phyloP scores from a whole-genome alignment of 2,329 filamentous ascomycete species.

The Stagonosporopsis tanaceti region DNA sequence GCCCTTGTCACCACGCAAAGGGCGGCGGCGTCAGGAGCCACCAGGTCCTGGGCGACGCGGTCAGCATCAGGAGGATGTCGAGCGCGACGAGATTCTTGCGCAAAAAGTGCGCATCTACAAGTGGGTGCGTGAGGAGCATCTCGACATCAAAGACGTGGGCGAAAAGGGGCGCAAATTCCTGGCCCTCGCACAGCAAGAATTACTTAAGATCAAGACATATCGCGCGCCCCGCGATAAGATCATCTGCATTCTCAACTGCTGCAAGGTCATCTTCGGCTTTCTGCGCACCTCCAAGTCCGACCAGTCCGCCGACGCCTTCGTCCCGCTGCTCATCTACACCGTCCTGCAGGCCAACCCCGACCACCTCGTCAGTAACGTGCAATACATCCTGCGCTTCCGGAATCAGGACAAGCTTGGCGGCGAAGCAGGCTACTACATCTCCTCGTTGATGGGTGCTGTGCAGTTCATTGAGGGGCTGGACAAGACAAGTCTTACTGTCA shows the following conservation, averaged over 20 bases:
- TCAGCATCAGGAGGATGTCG: slow-evolving; percentile 97
- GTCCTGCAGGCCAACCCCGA: slow-evolving; percentile 94
- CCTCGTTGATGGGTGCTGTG: slow-evolving; percentile 92
- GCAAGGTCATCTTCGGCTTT: slow-evolving; percentile 98
- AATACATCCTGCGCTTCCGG: slow-evolving; percentile 95
- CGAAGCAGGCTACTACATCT: slow-evolving; percentile 98
- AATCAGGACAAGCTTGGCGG: slow-evolving; percentile 97
- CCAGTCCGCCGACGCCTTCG: slow-evolving; percentile 94
- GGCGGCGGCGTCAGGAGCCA: slow-evolving; percentile 64
- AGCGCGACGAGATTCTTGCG: slow-evolving; percentile 91
- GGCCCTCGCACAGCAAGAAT: slow-evolving; percentile 87
- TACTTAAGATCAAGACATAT: slow-evolving; percentile 96
- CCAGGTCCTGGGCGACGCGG: slow-evolving; percentile 84
- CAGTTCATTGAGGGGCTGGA: slow-evolving; percentile 98
- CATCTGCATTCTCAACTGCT: slow-evolving; percentile 97
- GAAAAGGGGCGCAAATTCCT: slow-evolving; percentile 90
- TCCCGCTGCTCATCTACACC: slow-evolving; percentile 89
- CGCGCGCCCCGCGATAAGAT: slow-evolving; percentile 98
- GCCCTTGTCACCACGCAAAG: slow-evolving; percentile 73
- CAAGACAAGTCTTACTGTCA: slow-evolving; percentile 89
- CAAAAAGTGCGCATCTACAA: slow-evolving; percentile 98
- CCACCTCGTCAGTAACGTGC: slow-evolving; percentile 94
- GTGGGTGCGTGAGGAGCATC: slow-evolving; percentile 91
- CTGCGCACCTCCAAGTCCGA: slow-evolving; percentile 92
- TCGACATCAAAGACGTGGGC: slow-evolving; percentile 86